phyloP scores from a whole-genome alignment of 2,329 filamentous ascomycete species.

The Trematosphaeria pertusa region DNA sequence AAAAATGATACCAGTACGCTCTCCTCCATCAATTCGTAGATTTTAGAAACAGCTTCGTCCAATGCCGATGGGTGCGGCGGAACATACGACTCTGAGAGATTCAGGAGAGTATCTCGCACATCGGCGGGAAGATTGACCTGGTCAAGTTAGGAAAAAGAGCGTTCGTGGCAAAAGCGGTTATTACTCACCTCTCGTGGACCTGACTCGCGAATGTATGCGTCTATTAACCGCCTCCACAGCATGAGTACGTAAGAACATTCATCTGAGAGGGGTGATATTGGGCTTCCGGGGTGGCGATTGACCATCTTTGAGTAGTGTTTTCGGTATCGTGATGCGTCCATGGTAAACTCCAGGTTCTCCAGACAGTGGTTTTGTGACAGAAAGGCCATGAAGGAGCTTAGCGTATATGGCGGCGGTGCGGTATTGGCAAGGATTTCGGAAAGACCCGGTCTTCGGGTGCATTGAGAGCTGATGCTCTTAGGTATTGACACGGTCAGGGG shows the following conservation, averaged over 20 bases:
- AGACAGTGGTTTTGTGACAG: constrained; percentile 96
- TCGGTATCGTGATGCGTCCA: constrained; percentile 88
- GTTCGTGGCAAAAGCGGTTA: background rate
- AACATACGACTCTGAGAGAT: constrained; percentile 63
- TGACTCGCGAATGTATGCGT: constrained; percentile 75
- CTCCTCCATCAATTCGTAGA: constrained; percentile 97
- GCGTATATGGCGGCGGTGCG: constrained; percentile 86
- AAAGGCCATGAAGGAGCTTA: constrained; percentile 94
- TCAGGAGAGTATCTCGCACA: constrained; percentile 81
- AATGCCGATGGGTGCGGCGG: constrained; percentile 78
- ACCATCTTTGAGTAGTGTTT: constrained; percentile 68
- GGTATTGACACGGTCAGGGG: constrained; percentile 61
- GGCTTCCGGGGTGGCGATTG: constrained; percentile 56
- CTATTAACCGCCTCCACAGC: constrained; percentile 86
- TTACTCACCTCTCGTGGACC: constrained; percentile 44
- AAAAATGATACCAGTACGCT: constrained; percentile 92
- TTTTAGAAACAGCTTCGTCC: constrained; percentile 82
- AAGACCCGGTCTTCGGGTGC: constrained; percentile 72
- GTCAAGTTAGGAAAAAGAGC: constrained; percentile 24
- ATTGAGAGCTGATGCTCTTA: constrained; percentile 56
- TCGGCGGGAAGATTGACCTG: constrained; percentile 78
- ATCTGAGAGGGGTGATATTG: constrained; percentile 60
- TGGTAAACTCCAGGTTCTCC: constrained; percentile 94
- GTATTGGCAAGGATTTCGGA: constrained; percentile 87
- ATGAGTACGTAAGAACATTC: constrained; percentile 74